Evolutionary conservation across 148 eudicot genomes (phyloP).

Genomic region (Spergularia bocconei): DNA sequence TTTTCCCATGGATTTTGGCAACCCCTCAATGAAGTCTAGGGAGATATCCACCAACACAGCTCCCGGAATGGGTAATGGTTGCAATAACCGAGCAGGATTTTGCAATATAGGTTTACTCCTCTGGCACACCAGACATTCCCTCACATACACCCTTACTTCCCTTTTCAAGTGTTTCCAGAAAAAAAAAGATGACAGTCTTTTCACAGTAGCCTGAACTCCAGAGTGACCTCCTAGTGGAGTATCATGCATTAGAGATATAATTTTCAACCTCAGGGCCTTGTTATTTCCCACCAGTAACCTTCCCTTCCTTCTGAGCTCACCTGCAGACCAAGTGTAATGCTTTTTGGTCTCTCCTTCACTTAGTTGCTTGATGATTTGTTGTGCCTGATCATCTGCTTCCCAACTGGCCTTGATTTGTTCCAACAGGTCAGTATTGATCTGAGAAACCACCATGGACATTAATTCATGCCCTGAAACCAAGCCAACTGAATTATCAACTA

Average conservation of each 20-base stretch:
- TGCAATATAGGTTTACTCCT: too few species aligned
- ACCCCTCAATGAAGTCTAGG: background rate
- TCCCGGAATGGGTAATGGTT: background rate
- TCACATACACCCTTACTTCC: background rate
- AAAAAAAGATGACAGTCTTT: background rate
- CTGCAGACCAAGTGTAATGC: background rate
- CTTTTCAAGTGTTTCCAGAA: background rate
- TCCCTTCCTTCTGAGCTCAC: background rate
- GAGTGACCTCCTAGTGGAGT: background rate
- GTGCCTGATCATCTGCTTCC: accelerated
- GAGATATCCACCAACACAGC: background rate
- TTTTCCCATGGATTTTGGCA: background rate
- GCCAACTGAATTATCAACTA: too few species aligned
- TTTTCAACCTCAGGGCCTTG: background rate
- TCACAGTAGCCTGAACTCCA: background rate
- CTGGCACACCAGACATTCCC: background rate
- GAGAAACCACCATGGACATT: too few species aligned
- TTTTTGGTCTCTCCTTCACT: background rate
- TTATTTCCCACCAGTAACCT: background rate
- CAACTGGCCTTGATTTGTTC: too few species aligned
- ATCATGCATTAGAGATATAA: background rate
- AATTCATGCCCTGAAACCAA: too few species aligned
- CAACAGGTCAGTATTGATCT: too few species aligned
- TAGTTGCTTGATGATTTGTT: background rate
- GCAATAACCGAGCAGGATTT: background rate